A percentile compares a stretch with the other conserved stretches of the same genome.
Evolutionary conservation across 1,284 basidiomycete species (phyloP).

Genomic region (Athelia sp.): DNA sequence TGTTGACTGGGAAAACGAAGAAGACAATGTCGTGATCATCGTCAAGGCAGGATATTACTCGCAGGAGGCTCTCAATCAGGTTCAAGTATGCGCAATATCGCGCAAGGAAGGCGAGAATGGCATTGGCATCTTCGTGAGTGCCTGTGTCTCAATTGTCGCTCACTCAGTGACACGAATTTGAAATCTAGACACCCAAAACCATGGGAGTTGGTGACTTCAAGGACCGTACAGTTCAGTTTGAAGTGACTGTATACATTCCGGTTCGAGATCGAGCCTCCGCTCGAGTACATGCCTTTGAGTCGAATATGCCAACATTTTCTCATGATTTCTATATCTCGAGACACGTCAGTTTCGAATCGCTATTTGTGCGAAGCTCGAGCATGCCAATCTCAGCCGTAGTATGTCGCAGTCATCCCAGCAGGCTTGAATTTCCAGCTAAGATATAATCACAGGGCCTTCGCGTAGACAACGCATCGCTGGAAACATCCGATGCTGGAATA

Average conservation of each 20-base stretch:
- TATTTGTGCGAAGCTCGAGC: constrained; percentile 27
- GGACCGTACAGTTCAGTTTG: constrained; percentile 21
- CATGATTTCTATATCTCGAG: constrained; percentile 23
- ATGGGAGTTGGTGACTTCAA: background rate
- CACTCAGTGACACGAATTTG: background rate
- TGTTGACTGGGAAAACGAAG: constrained; percentile 17
- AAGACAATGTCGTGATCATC: constrained; percentile 24
- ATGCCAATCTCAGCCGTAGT: constrained; percentile 24
- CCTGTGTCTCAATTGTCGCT: background rate
- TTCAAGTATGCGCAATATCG: constrained; percentile 29
- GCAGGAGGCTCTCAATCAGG: constrained; percentile 19
- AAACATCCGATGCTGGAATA: constrained; percentile 13
- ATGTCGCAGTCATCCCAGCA: constrained; percentile 7
- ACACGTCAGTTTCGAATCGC: constrained; percentile 21
- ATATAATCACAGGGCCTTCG: constrained; percentile 7
- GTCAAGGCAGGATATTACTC: constrained; percentile 25
- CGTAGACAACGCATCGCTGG: constrained; percentile 4
- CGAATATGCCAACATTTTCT: constrained; percentile 29
- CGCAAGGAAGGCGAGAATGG: constrained; percentile 25
- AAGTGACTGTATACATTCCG: constrained; percentile 31
- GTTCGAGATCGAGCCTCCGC: constrained; percentile 12
- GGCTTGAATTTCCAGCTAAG: too few relatives aligned
- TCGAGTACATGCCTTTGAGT: constrained; percentile 33
- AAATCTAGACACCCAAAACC: constrained; percentile 12
- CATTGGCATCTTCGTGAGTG: constrained; percentile 37